These are phyloP conservation scores for Boletus subcaerulescens DNA, from an alignment of 768 basidiomycete species.

Conservation along the genomic window DNA sequence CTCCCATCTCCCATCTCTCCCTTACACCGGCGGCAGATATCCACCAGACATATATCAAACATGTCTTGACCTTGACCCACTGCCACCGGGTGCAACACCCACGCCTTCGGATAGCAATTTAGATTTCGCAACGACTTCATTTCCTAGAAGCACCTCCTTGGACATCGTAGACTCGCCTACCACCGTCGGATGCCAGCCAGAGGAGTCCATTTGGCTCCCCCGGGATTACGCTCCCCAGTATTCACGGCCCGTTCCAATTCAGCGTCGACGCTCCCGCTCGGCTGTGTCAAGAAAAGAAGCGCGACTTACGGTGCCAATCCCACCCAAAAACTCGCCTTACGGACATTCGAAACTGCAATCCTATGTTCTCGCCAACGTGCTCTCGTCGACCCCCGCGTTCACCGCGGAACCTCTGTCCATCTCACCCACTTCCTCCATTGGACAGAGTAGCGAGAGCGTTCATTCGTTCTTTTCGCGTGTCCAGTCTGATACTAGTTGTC, in stretches of 20 bases:
- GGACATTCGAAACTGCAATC: conserved; percentile 31
- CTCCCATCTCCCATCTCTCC: conserved; percentile 29
- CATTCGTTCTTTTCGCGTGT: conserved; percentile 22
- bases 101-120: conserved; percentile 4
- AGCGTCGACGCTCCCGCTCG: conserved; percentile 34
- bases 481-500: conserved; percentile 15
- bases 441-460: conserved; percentile 27
- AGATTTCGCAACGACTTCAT: conserved; percentile 18
- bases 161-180: conserved; percentile 15
- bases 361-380: conserved; percentile 19
- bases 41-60: conserved; percentile 33
- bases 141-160: conserved; percentile 19
- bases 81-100: conserved; percentile 5
- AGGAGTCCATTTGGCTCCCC: conserved; percentile 12
- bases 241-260: conserved; percentile 20
- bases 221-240: conserved; percentile 7
- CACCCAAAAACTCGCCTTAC: conserved; percentile 31
- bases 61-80: conserved; percentile 15
- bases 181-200: conserved; percentile 5
- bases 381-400: conserved; percentile 28
- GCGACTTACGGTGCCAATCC: conserved; percentile 21
- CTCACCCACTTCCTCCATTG: conserved; percentile 26
- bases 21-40: conserved; percentile 33
- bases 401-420: conserved; percentile 25
- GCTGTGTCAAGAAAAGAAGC: conserved; percentile 34